Evolutionary conservation across 2,329 filamentous ascomycete species (phyloP), one percentile per base, ranked within the genome.

Genomic region (Chaetomium sp.): DNA sequence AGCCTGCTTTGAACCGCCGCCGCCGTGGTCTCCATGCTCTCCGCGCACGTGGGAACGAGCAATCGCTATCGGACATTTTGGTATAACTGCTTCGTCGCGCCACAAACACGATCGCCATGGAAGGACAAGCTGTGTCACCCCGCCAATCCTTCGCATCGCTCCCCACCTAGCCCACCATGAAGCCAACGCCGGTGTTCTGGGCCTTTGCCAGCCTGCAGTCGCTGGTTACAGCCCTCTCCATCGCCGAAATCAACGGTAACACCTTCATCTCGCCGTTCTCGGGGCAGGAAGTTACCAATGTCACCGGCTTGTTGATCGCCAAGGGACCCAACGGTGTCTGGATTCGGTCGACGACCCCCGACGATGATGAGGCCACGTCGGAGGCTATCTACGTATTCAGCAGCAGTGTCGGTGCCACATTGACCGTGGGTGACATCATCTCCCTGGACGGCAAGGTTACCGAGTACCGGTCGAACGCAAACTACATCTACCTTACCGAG

Each of bases 351-450:
- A 83, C 82, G 0, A 78, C 77, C 38, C 82, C 85, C 0, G 84
- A 89, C 71, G 74, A 79, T 56, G 82, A 87, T 71, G 73, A 77
- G 16, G 77, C 79, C 55, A 87, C 86, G 2, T 90, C 87, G 0
- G 86, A 90, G 72, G 86, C 86, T 1, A 74, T 91, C 66, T 91
- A 89, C 70, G 83, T 91, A 49, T 91, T 83, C 71, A 81, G 84
- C 67, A 80, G 78, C 68, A 77, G 77, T 6, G 80, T 84, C 1
- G 79, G 80, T 23, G 74, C 77, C 7, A 82, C 83, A 70, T 76
- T 88, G 55, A 80, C 81, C 8, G 82, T 89, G 10, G 89, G 89
- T 57, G 87, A 91, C 70, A 77, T 87, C 59, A 78, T 91, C 67
- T 81, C 82, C 0, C 75, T 92, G 2, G 79, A 83, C 60, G 89